phyloP scores from a whole-genome alignment of 169 alveolate species.

The Babesia ovata region DNA sequence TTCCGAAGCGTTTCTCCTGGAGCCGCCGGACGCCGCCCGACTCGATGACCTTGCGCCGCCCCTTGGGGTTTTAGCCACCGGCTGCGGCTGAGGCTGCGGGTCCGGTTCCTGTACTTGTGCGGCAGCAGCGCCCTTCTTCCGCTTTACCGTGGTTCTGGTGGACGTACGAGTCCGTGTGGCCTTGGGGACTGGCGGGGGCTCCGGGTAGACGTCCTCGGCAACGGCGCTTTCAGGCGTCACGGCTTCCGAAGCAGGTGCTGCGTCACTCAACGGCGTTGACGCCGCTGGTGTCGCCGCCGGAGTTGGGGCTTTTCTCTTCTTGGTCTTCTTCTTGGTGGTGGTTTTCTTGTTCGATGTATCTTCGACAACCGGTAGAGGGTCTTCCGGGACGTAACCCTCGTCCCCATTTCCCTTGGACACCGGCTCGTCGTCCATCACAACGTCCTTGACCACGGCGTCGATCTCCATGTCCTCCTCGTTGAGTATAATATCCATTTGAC shows the following conservation, averaged over 20 bases:
- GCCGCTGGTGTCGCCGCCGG: neutral
- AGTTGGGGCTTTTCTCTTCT: constrained; percentile 1
- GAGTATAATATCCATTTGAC: neutral
- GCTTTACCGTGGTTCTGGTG: constrained; percentile 7
- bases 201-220: constrained; percentile 14
- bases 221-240: constrained; percentile 12
- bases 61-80: neutral
- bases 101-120: neutral
- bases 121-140: constrained; percentile 1
- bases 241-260: neutral
- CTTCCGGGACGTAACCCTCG: constrained; percentile 20
- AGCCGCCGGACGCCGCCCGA: constrained; percentile 1
- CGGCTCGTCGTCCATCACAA: constrained; percentile 12
- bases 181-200: constrained; percentile 11
- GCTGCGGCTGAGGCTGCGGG: neutral
- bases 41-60: neutral
- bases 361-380: neutral
- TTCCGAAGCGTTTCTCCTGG: constrained; percentile 16
- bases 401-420: constrained; percentile 11
- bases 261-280: constrained; percentile 12
- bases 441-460: constrained; percentile 13
- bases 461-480: constrained; percentile 14
- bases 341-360: neutral
- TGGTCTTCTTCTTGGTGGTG: neutral
- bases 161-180: constrained; percentile 10